Conservation (phyloP, 1,284 basidiomycete species). For the Pyrrhoderma lamaoense region DNA sequence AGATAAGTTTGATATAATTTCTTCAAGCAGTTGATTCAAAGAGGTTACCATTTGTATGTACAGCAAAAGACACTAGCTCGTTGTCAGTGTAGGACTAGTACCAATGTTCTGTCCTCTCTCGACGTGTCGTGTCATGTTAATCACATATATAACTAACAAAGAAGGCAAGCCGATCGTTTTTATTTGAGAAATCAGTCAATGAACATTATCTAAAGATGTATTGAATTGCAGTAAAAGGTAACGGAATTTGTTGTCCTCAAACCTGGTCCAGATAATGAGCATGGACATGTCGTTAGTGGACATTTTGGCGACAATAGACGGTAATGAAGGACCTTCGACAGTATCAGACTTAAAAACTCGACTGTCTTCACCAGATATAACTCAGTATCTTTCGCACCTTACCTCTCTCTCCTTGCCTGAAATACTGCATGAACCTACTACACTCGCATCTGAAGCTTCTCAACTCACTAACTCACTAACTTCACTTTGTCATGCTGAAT, state of each 20-base stretch:
- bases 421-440: slow-evolving; percentile 62
- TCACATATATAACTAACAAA: background rate
- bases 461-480: slow-evolving; percentile 83
- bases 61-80: no score
- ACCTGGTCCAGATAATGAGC: background rate
- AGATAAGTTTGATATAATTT: background rate
- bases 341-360: background rate
- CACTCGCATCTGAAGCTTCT: slow-evolving; percentile 72
- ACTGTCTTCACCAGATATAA: slow-evolving; percentile 21
- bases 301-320: slow-evolving; percentile 3
- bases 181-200: no score
- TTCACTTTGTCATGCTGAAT: slow-evolving; percentile 81
- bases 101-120: no score
- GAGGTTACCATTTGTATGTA: slow-evolving; percentile 2
- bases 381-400: slow-evolving; percentile 54
- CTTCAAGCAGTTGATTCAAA: background rate
- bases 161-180: no score
- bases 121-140: slow-evolving; percentile 12
- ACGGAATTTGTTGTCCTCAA: background rate
- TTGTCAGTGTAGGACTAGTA: no score
- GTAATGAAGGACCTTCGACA: slow-evolving; percentile 3
- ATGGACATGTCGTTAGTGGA: slow-evolving; percentile 11
- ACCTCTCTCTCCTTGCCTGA: slow-evolving; percentile 57
- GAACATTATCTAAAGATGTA: no score
- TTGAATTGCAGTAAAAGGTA: background rate